Conservation (phyloP, 2,329 filamentous ascomycete genomes). For the Aspergillus arachidicola region DNA sequence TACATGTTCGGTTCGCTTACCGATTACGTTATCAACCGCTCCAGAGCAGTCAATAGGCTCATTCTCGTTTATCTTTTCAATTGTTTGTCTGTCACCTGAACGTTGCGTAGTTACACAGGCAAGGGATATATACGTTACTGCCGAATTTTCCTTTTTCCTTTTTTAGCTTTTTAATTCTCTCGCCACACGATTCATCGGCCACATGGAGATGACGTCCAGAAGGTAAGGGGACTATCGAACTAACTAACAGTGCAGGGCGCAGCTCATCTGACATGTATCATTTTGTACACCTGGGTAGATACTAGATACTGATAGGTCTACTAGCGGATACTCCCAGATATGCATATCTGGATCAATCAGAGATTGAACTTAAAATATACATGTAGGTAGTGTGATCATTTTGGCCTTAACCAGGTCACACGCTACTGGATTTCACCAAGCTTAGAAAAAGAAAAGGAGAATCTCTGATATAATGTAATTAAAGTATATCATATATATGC, state of each 20-base stretch:
- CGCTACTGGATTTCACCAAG: neutral
- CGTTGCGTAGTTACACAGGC: neutral
- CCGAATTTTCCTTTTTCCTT: neutral
- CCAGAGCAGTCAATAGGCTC: neutral
- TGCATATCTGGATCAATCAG: neutral
- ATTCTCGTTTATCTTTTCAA: neutral
- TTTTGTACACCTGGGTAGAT: neutral
- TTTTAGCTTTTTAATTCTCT: neutral
- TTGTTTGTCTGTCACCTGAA: neutral
- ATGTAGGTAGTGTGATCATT: neutral
- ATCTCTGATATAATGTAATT: neutral
- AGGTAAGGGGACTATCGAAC: neutral
- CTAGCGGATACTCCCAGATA: neutral
- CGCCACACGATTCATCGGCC: neutral
- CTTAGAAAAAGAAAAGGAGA: neutral
- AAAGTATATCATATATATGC: neutral
- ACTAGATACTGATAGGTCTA: neutral
- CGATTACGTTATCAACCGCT: no score
- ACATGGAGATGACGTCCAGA: neutral
- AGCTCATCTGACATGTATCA: slow-evolving; percentile 1
- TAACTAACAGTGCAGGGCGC: neutral
- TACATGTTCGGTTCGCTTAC: no score
- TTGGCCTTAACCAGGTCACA: neutral
- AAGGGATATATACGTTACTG: neutral
- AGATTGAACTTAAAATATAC: neutral